Conservation (phyloP, 73 alveolate genomes). For the Paramecium caudatum region DNA sequence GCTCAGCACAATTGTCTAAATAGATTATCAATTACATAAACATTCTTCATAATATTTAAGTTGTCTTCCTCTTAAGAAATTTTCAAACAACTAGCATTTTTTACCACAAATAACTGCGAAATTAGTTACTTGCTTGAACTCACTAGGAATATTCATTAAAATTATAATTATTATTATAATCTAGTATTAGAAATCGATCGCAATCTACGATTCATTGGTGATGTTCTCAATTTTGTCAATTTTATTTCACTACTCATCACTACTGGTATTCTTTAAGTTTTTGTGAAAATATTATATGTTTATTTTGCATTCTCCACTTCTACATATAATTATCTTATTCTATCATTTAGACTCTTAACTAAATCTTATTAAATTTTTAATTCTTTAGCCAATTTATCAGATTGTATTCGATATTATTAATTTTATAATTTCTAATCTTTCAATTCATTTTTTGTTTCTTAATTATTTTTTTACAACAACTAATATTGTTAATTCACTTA, state of each 20-base stretch:
- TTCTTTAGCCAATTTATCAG: not conserved
- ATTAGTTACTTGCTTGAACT: not conserved
- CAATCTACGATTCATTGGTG: conserved; percentile 15
- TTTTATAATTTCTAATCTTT: not conserved
- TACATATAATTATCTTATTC: not conserved
- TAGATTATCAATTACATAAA: not conserved
- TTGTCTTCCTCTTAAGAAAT: not conserved
- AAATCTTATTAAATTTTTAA: not conserved
- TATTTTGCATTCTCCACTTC: conserved; percentile 33
- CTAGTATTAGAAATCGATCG: conserved; percentile 18
- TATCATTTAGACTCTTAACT: conserved; percentile 21
- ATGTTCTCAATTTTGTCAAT: conserved; percentile 12
- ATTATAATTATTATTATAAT: not conserved
- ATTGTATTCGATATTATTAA: not conserved
- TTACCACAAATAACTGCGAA: conserved; percentile 35
- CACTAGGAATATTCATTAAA: conserved; percentile 20
- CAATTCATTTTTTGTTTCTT: not conserved
- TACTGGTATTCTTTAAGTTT: conserved; percentile 5
- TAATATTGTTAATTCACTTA: conserved; percentile 5
- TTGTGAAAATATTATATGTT: conserved; percentile 28
- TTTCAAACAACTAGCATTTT: conserved; percentile 4
- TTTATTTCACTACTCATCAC: not conserved
- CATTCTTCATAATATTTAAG: conserved; percentile 27
- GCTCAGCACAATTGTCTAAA: conserved; percentile 15
- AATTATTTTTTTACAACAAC: conserved; percentile 17